Evolutionary conservation across 176 grass and related monocot species (phyloP), one percentile per base, ranked within the genome.

Genomic region (Lolium multiflorum): DNA sequence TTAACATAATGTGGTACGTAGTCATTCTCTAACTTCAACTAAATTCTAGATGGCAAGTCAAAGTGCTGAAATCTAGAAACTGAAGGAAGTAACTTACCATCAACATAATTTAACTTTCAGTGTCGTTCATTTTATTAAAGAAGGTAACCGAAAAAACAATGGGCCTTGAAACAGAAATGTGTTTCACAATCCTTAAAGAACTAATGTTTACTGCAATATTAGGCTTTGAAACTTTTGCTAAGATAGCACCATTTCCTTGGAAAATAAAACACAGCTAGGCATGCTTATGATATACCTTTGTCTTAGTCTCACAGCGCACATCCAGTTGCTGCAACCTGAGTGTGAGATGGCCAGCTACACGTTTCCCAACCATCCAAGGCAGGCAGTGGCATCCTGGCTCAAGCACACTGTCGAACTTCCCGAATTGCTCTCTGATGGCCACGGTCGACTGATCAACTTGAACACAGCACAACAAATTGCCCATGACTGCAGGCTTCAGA

Each of bases 261-360:
- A 50, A 18, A 79, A 72, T 31, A 20, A 10, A 10, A 88, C 37
- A 31, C 14, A 75, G 14, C 0, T 17, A 89, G 2, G n/a, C 16
- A 46, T 52, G 43, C 74, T 90, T 61, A 83, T 38, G 11, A 90
- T 14, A 2, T 24, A 74, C 91, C 87, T 89, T 92, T 35, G 92
- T 94, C 79, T 94, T 94, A 20, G 92, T 94, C 35, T 91, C 89
- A 70, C 92, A 94, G 11, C 86, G 89, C 52, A 94, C 92, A 48
- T 94, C 92, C 15, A 94, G 80, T 49, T 94, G 92, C 67, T 89
- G 89, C 65, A 94, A n/a, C 22, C 92, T 76, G 16, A 94, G 80
- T 22, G 92, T 78, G 55, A 94, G 92, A 59, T 89, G 77, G 26
- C 92, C 92, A 64, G 81, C 76, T 31, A 93, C 17, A 16, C 83